These are phyloP conservation scores for Echites panduratus DNA, from an alignment of 257 asterid genomes.

Conservation along the genomic window DNA sequence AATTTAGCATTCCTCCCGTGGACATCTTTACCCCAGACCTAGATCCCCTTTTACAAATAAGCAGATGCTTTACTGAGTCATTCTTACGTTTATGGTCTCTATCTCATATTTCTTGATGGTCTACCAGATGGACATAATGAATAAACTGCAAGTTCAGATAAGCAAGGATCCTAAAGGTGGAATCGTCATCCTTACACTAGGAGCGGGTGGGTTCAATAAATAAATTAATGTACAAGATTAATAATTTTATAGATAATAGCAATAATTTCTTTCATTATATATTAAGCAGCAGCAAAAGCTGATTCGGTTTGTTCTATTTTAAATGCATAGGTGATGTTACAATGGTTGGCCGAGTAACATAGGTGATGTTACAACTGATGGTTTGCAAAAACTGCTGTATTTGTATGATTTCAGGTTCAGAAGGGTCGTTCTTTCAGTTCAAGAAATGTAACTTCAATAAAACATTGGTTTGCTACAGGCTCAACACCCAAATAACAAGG, in stretches of 20 bases:
- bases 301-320: not conserved
- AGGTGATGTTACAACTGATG: conserved; percentile 34
- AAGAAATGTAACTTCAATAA: not conserved
- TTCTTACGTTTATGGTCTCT: not conserved
- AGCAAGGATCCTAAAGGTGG: conserved; percentile 20
- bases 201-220: conserved; percentile 23
- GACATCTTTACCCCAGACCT: not conserved
- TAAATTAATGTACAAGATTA: not conserved
- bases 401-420: not conserved
- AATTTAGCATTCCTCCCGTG: too few relatives aligned
- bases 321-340: conserved; percentile 29
- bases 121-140: conserved; percentile 26
- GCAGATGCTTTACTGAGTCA: not conserved
- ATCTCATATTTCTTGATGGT: not conserved
- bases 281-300: not conserved
- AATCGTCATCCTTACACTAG: conserved; percentile 32
- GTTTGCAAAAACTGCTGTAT: conserved; percentile 14
- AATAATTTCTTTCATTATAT: not conserved
- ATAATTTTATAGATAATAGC: not conserved
- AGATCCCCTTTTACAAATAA: too few relatives aligned
- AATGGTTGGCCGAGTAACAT: conserved; percentile 23
- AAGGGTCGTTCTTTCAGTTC: not conserved
- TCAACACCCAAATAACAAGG: not conserved
- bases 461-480: not conserved
- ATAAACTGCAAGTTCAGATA: conserved; percentile 22